Percentiles rank a stretch among this genome's conserved stretches.
Evolutionary conservation across 1,284 basidiomycete species (phyloP).

Genomic region (Melanopsichium pennsylvanicum): DNA sequence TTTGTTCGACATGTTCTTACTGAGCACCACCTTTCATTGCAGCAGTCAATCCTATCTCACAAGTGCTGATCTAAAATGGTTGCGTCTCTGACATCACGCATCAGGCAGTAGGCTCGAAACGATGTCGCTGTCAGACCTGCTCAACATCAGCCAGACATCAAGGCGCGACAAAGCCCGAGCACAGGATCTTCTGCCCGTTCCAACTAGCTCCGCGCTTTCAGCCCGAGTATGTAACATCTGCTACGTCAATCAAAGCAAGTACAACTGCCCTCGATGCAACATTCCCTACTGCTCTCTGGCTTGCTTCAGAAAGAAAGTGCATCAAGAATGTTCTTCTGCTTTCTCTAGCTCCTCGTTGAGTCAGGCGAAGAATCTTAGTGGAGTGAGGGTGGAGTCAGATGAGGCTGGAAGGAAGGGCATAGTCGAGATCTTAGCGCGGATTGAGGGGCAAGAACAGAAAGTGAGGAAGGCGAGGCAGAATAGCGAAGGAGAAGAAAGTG

Average conservation of each 20-base stretch:
- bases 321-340: constrained; percentile 40
- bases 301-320: constrained; percentile 46
- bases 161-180: constrained; percentile 41
- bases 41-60: too few relatives aligned
- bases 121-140: constrained; percentile 46
- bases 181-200: constrained; percentile 24
- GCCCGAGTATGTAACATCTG: constrained; percentile 54
- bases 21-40: too few relatives aligned
- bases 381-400: constrained; percentile 9
- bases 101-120: background rate
- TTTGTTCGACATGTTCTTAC: too few relatives aligned
- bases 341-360: constrained; percentile 36
- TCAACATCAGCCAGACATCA: constrained; percentile 49
- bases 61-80: too few relatives aligned
- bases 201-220: constrained; percentile 6
- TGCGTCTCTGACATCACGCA: too few relatives aligned
- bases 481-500: constrained; percentile 8
- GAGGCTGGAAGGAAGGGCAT: constrained; percentile 21
- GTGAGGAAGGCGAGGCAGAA: constrained; percentile 1
- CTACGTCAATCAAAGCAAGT: constrained; percentile 31
- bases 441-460: constrained; percentile 9
- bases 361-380: background rate
- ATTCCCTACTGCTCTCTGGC: constrained; percentile 54
- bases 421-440: constrained; percentile 23
- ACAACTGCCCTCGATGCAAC: constrained; percentile 59